Conservation (phyloP, 1,284 basidiomycete genomes). For the Papiliotrema terrestris region DNA sequence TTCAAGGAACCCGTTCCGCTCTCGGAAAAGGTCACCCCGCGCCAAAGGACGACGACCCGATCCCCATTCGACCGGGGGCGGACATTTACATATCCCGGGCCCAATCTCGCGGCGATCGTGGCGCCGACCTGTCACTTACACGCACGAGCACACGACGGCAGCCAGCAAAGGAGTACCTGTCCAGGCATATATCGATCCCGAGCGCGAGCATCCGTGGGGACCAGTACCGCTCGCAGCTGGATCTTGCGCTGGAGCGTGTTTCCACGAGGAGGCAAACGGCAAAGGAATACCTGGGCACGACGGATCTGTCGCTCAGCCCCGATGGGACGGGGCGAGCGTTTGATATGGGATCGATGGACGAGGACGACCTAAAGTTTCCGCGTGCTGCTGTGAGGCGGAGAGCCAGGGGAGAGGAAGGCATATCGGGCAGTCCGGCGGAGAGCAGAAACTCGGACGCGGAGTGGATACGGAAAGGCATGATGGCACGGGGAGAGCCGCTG, state of each 20-base stretch:
- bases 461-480: neutral
- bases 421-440: neutral
- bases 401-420: neutral
- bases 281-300: neutral
- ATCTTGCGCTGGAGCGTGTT: slow-evolving; percentile 1
- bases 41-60: neutral
- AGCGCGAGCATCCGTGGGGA: neutral
- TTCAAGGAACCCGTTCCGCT: slow-evolving; percentile 13
- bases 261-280: neutral
- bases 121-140: neutral
- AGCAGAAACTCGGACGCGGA: neutral
- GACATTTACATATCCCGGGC: neutral
- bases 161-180: neutral
- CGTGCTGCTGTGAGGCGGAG: neutral
- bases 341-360: neutral
- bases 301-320: neutral
- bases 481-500: neutral
- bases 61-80: slow-evolving; percentile 6
- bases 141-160: neutral
- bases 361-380: neutral
- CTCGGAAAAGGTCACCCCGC: neutral
- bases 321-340: neutral
- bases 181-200: slow-evolving; percentile 1
- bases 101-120: neutral
- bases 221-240: slow-evolving; percentile 1